Evolutionary conservation across 2,329 filamentous ascomycete species (phyloP).

Genomic region (Aspergillus calidoustus): DNA sequence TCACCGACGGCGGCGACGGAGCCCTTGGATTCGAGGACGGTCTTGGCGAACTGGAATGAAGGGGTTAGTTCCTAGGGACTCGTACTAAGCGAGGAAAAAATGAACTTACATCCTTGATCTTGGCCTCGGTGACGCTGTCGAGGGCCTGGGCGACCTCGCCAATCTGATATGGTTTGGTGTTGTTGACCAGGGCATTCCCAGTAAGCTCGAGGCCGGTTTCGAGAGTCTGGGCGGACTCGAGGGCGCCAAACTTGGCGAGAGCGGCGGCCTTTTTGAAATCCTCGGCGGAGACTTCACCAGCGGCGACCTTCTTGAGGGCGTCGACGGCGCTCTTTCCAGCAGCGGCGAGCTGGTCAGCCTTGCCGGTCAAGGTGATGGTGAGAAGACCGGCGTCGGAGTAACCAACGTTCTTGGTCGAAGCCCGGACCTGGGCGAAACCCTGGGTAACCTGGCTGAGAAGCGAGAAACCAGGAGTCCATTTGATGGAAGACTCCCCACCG

Average conservation of each 20-base stretch:
- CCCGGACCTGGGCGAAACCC: conserved; percentile 66
- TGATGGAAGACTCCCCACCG: conserved; percentile 87
- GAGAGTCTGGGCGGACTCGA: conserved; percentile 80
- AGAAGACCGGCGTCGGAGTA: conserved; percentile 96
- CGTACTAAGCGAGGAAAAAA: background rate
- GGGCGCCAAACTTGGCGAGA: conserved; percentile 87
- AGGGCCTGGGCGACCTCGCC: conserved; percentile 77
- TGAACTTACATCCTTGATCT: conserved; percentile 78
- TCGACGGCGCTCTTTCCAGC: conserved; percentile 79
- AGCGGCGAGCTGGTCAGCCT: conserved; percentile 71
- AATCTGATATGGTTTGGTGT: conserved; percentile 81
- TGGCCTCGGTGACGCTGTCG: conserved; percentile 79
- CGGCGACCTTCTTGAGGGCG: conserved; percentile 78
- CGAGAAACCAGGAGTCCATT: conserved; percentile 94
- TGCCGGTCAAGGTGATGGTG: conserved; percentile 77
- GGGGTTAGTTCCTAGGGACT: conserved; percentile 23
- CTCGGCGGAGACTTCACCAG: conserved; percentile 77
- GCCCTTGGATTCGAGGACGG: conserved; percentile 84
- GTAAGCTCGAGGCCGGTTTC: conserved; percentile 79
- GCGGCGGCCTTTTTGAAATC: conserved; percentile 90
- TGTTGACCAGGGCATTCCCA: conserved; percentile 80
- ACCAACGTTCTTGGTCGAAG: conserved; percentile 75
- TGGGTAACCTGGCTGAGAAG: conserved; percentile 80
- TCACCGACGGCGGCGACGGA: conserved; percentile 90
- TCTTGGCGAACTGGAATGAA: conserved; percentile 74